These are phyloP conservation scores for Cerrena zonata DNA, from an alignment of 1,284 basidiomycete genomes.

Conservation along the genomic window DNA sequence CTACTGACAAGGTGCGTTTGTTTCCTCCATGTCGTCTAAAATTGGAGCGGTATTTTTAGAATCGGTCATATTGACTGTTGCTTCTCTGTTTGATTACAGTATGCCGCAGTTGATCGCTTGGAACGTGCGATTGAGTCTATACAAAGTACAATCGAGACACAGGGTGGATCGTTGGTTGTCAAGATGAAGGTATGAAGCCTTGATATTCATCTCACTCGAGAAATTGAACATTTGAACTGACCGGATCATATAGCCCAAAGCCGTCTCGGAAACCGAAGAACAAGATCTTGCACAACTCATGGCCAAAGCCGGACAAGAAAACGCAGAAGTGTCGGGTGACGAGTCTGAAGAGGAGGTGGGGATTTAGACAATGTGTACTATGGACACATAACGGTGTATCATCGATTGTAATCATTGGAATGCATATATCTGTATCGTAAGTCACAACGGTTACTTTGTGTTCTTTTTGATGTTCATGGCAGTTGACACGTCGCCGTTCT, in stretches of 20 bases:
- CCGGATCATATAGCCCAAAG: conserved; percentile 69
- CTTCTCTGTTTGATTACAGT: conserved; percentile 33
- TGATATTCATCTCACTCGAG: neutral
- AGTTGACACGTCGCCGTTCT: too few species aligned
- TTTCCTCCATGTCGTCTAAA: neutral
- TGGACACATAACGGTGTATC: neutral
- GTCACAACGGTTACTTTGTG: neutral
- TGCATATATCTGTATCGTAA: conserved; percentile 5
- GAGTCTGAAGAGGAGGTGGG: conserved; percentile 76
- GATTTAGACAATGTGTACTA: conserved; percentile 10
- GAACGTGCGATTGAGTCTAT: conserved; percentile 93
- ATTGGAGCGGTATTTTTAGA: conserved; percentile 4
- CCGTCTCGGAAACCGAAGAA: conserved; percentile 94
- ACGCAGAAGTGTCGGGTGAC: conserved; percentile 90
- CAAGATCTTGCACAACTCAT: conserved; percentile 91
- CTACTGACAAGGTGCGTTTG: conserved; percentile 88
- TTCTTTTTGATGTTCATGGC: neutral
- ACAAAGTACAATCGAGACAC: conserved; percentile 74
- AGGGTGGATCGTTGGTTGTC: conserved; percentile 82
- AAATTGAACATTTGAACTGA: neutral
- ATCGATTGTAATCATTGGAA: neutral
- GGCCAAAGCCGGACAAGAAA: conserved; percentile 87
- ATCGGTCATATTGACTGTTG: conserved; percentile 4
- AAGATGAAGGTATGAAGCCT: conserved; percentile 84
- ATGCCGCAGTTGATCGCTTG: conserved; percentile 85